Evolutionary conservation across 2,329 filamentous ascomycete genomes (phyloP), one percentile per base, ranked within the genome.

Genomic region (Colletotrichum cuscutae): DNA sequence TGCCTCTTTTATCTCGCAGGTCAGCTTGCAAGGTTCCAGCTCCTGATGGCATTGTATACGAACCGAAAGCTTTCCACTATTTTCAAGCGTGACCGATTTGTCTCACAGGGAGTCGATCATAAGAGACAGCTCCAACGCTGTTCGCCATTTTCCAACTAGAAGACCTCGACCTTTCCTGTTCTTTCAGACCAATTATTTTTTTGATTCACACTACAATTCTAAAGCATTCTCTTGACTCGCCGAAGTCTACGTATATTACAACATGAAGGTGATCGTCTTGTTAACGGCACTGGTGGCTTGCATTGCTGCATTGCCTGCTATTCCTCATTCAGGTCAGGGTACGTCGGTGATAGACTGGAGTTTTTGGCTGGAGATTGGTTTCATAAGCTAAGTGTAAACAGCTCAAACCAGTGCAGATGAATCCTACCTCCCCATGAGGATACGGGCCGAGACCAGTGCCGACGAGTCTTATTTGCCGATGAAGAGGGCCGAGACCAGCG

Each of bases 391-490:
- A 64, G 3, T 35, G 1, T 12, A 15, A 35, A 37, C 4, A 28
- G 66, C 59, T 12, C 65, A 70, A 13, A 60, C 53, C 19, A 70
- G 30, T 11, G 68, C 68, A 6, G 71, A 73, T 11, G 71, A 73
- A 13, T 71, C 71, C 22, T 73, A 73, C 26, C 53, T 71, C 5
- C 71, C 71, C 5, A 73, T 73, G 71, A 59, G 49, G 19, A 49
- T 26, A 32, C 59, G 70, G 8, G 53, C 59, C 3, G 66, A 72
- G 22, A 61, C 56, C 1, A 72, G 60, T 6, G 70, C 70, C 8
- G 70, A 72, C 7, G 70, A 72, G 28, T 72, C 70, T 6, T 72
- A 72, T 15, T 22, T 54, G 7, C 69, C 69, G 0, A 72, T 69
- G 69, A 69, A 61, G 52, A 52, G 70, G 1, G 58, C 37, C 5